Percentiles rank a stretch among this genome's conserved stretches.
These are phyloP conservation scores for Beauveria sp. DNA, from an alignment of 2,329 filamentous ascomycete genomes.

Conservation along the genomic window DNA sequence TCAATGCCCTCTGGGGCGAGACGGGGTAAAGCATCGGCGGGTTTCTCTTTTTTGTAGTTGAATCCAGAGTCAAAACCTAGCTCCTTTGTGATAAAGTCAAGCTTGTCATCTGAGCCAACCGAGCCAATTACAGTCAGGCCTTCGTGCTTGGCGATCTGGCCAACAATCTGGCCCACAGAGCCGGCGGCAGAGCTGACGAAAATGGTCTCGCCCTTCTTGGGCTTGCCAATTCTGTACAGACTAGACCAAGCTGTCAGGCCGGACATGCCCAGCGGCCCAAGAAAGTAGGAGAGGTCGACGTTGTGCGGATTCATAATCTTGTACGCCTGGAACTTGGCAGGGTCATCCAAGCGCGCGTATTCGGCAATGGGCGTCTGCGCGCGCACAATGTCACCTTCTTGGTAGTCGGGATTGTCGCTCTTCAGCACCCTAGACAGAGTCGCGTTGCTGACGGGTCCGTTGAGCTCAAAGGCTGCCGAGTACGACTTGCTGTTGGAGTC, in stretches of 20 bases:
- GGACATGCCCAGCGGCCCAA: constrained; percentile 58
- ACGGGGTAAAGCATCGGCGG: constrained; percentile 57
- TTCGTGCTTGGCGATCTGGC: constrained; percentile 75
- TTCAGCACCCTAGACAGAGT: constrained; percentile 63
- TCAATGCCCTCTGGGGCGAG: constrained; percentile 73
- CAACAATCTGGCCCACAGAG: constrained; percentile 75
- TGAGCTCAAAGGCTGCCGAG: constrained; percentile 42
- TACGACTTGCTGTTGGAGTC: constrained; percentile 55
- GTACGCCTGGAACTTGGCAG: constrained; percentile 32
- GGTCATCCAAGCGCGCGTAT: constrained; percentile 51
- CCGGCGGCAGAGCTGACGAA: constrained; percentile 75
- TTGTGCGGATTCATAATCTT: constrained; percentile 64
- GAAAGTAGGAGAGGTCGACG: constrained; percentile 58
- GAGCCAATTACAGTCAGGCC: constrained; percentile 73
- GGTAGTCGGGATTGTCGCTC: constrained; percentile 55
- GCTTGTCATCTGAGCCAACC: constrained; percentile 72
- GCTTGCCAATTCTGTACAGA: constrained; percentile 55
- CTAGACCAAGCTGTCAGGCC: constrained; percentile 66
- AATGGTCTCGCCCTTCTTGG: constrained; percentile 64
- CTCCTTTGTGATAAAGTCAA: constrained; percentile 52
- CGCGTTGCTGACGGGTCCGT: constrained; percentile 56
- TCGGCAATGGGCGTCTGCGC: constrained; percentile 56
- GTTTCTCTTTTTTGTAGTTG: constrained; percentile 81
- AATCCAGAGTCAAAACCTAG: constrained; percentile 56
- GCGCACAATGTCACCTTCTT: constrained; percentile 58